These are phyloP conservation scores for Xenoacremonium recifei DNA, from an alignment of 2,329 filamentous ascomycete species.

Conservation along the genomic window DNA sequence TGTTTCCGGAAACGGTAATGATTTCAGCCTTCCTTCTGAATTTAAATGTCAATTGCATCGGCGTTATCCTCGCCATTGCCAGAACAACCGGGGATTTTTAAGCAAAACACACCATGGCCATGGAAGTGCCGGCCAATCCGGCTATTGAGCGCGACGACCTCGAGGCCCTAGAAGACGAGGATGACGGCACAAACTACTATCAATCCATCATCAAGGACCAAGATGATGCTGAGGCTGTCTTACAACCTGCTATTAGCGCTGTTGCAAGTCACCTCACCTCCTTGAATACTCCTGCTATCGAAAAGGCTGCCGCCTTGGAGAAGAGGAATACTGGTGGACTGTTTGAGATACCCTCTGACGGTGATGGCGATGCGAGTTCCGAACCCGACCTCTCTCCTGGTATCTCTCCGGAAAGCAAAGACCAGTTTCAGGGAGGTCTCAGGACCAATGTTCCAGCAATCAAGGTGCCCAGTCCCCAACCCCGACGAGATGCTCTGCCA, in stretches of 20 bases:
- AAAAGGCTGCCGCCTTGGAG: slow-evolving; percentile 57
- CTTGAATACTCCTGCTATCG: slow-evolving; percentile 53
- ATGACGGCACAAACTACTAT: slow-evolving; percentile 15
- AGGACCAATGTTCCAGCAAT: slow-evolving; percentile 5
- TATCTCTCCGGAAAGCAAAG: slow-evolving; percentile 15
- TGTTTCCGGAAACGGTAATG: neutral
- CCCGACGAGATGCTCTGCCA: slow-evolving; percentile 16
- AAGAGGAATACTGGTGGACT: slow-evolving; percentile 30
- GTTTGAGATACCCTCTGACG: slow-evolving; percentile 22
- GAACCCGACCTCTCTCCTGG: slow-evolving; percentile 20
- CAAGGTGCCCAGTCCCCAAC: slow-evolving; percentile 4
- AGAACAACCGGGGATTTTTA: no score
- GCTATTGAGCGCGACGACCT: slow-evolving; percentile 4
- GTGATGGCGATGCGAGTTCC: slow-evolving; percentile 22
- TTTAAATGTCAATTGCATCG: no score
- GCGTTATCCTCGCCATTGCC: no score
- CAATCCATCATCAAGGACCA: slow-evolving; percentile 38
- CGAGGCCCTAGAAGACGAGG: slow-evolving; percentile 15
- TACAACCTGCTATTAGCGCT: slow-evolving; percentile 58
- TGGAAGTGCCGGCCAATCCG: slow-evolving; percentile 4
- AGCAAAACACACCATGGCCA: slow-evolving; percentile 8
- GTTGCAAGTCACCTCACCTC: slow-evolving; percentile 56
- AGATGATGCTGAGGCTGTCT: slow-evolving; percentile 58
- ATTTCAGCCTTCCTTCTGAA: neutral
- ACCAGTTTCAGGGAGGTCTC: slow-evolving; percentile 1